Conservation (phyloP, 805 yeast genomes). For the Schwanniomyces sp. region DNA sequence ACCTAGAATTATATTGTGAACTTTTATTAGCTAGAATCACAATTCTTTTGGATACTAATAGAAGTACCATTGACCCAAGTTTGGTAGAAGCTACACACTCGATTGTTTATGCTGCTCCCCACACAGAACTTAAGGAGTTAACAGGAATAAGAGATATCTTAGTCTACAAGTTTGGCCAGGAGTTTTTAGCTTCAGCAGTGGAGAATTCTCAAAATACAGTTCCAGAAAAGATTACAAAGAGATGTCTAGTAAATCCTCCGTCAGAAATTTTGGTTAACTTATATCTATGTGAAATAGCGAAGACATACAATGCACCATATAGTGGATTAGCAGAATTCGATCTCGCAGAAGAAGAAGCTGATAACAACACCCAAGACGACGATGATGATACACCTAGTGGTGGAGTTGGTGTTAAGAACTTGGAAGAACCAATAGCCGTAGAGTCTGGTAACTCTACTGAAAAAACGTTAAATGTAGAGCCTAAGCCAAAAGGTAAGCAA, state of each 20-base stretch:
- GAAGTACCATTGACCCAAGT: constrained; percentile 53
- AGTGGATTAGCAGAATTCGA: constrained; percentile 45
- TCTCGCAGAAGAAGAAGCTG: constrained; percentile 12
- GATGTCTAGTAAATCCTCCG: constrained; percentile 72
- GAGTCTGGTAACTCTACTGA: constrained; percentile 11
- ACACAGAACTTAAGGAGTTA: constrained; percentile 76
- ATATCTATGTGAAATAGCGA: constrained; percentile 78
- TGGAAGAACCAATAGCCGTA: constrained; percentile 21
- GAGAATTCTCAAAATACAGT: constrained; percentile 52
- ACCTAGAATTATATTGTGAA: constrained; percentile 80
- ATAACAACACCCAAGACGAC: constrained; percentile 24
- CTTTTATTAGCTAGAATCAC: constrained; percentile 72
- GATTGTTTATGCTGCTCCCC: constrained; percentile 65
- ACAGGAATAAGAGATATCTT: constrained; percentile 59
- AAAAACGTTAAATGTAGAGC: constrained; percentile 10
- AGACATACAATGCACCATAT: constrained; percentile 74
- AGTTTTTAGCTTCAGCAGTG: constrained; percentile 55
- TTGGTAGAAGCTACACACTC: constrained; percentile 74
- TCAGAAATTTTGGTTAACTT: constrained; percentile 59
- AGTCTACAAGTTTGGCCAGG: constrained; percentile 63
- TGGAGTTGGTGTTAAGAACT: constrained; percentile 17
- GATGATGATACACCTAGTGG: constrained; percentile 27
- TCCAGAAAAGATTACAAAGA: constrained; percentile 63
- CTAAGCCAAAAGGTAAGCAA: constrained; percentile 36
- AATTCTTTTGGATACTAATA: constrained; percentile 47